Percentiles rank a stretch among this genome's conserved stretches.
phyloP scores from a whole-genome alignment of 2,329 filamentous ascomycete genomes.

The Paecilomyces fulvus region DNA sequence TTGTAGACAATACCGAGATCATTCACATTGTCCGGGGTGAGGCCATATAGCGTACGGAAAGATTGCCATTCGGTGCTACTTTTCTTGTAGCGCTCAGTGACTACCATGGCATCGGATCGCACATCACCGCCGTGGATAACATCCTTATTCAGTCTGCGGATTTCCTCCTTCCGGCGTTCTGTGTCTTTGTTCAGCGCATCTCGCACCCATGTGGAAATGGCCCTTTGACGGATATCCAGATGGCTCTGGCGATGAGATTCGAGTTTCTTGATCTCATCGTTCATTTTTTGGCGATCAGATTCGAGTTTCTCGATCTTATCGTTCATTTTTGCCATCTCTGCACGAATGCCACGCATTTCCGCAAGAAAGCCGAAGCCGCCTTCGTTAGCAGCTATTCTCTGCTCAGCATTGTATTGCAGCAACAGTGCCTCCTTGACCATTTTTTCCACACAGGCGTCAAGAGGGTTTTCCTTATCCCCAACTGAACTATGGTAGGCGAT shows the following conservation, averaged over 20 bases:
- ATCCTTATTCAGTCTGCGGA: constrained; percentile 2
- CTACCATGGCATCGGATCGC: constrained; percentile 3
- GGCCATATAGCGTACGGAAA: constrained; percentile 4
- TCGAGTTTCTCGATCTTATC: not conserved
- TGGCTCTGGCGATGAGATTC: constrained; percentile 5
- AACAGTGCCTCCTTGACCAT: too few species aligned
- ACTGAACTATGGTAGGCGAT: not conserved
- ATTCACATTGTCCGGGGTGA: constrained; percentile 4
- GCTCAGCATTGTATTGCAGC: too few species aligned
- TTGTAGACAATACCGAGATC: constrained; percentile 3
- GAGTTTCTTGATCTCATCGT: too few species aligned
- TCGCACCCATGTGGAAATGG: constrained; percentile 3
- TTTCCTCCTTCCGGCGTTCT: constrained; percentile 2
- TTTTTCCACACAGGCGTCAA: too few species aligned
- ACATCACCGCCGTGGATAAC: constrained; percentile 4
- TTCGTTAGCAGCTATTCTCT: not conserved
- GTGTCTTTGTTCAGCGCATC: constrained; percentile 5
- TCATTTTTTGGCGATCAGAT: not conserved
- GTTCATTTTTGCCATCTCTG: not conserved
- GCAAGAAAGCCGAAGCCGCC: not conserved
- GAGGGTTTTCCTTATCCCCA: too few species aligned
- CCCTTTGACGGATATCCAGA: constrained; percentile 5
- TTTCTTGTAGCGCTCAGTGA: constrained; percentile 3
- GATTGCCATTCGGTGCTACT: constrained; percentile 3
- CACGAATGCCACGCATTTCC: not conserved